Conservation (phyloP, 2,329 filamentous ascomycete species). For the Cladorrhinum sp. region DNA sequence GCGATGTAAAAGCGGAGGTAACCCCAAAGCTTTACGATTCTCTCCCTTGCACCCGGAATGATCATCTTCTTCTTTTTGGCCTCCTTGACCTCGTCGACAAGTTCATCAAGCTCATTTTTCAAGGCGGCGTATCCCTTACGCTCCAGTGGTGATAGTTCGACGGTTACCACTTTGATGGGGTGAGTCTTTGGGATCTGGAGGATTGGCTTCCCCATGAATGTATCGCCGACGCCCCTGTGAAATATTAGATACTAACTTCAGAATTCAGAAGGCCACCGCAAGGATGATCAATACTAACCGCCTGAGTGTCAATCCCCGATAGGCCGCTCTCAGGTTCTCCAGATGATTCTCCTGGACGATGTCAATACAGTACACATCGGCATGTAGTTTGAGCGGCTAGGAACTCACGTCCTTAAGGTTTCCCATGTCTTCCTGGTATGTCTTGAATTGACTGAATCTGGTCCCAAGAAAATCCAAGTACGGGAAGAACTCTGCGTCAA, state of each 20-base stretch:
- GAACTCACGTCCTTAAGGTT: neutral
- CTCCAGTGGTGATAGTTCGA: conserved; percentile 5
- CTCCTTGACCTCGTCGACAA: neutral
- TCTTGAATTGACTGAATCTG: neutral
- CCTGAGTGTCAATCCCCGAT: conserved; percentile 1
- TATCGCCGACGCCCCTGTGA: neutral
- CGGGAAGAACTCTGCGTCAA: conserved; percentile 5
- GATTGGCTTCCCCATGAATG: conserved; percentile 18
- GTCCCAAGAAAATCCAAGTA: conserved; percentile 15
- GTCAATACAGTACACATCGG: neutral
- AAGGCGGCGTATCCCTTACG: neutral
- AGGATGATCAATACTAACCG: conserved; percentile 1
- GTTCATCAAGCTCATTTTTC: neutral
- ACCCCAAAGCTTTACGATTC: neutral
- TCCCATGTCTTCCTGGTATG: conserved; percentile 2
- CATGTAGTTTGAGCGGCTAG: neutral
- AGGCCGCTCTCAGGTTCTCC: neutral
- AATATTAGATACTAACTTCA: neutral
- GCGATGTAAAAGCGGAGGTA: conserved; percentile 2
- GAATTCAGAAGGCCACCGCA: neutral
- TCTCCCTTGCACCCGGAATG: neutral
- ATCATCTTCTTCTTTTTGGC: neutral
- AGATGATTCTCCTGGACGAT: neutral
- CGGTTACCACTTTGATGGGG: neutral
- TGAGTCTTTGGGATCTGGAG: conserved; percentile 9